These are phyloP conservation scores for Avena eriantha DNA, from an alignment of 176 grass and related monocot genomes.

Conservation along the genomic window DNA sequence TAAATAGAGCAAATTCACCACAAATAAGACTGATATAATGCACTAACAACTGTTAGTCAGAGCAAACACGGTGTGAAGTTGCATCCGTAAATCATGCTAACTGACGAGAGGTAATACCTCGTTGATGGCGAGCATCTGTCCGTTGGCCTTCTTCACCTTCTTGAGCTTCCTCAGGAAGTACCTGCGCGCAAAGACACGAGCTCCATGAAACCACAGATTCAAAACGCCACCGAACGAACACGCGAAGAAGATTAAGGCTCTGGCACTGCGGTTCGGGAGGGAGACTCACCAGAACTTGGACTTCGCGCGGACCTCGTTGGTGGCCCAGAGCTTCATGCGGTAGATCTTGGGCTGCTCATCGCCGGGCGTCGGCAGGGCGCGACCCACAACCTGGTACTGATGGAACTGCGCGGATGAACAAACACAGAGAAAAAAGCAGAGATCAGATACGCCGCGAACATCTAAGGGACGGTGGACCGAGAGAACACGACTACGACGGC, in stretches of 20 bases:
- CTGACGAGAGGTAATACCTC: constrained; percentile 50
- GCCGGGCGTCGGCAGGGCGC: constrained; percentile 70
- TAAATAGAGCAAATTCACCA: neutral
- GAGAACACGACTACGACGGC: neutral
- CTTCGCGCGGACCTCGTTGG: constrained; percentile 95
- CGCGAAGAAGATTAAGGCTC: neutral
- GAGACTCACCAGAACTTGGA: constrained; percentile 85
- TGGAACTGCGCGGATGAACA: constrained; percentile 69
- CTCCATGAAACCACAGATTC: neutral
- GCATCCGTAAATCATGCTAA: neutral
- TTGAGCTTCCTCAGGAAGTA: constrained; percentile 97
- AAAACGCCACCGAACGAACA: neutral
- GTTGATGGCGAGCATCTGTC: constrained; percentile 84
- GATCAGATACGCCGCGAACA: neutral
- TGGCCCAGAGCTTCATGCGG: constrained; percentile 98
- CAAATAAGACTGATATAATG: neutral
- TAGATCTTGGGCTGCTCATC: constrained; percentile 97
- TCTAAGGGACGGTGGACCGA: neutral
- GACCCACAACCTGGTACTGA: constrained; percentile 99
- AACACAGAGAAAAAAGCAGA: neutral
- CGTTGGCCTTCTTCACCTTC: constrained; percentile 98
- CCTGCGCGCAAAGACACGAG: constrained; percentile 39
- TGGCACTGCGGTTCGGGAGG: neutral
- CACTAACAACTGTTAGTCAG: neutral
- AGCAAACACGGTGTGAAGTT: neutral